Conservation (phyloP, 2,329 filamentous ascomycete genomes). For the Neurospora sp. region DNA sequence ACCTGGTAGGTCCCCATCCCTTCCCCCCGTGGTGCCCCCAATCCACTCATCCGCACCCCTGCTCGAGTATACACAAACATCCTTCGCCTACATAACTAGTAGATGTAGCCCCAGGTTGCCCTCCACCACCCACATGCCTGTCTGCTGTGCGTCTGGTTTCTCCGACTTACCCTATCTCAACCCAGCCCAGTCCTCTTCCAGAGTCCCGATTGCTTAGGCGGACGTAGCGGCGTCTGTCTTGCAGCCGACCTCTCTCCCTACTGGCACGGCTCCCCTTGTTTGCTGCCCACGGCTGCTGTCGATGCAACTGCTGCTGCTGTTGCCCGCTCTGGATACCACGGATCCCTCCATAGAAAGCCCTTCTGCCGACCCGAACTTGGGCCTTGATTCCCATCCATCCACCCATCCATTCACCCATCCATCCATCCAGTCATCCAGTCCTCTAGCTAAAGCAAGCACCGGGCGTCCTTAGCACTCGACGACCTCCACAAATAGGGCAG, state of each 20-base stretch:
- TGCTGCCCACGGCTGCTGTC: slow-evolving; percentile 10
- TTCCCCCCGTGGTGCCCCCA: slow-evolving; percentile 18
- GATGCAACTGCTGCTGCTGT: slow-evolving; percentile 10
- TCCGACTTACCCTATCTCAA: slow-evolving; percentile 16
- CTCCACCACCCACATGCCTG: slow-evolving; percentile 17
- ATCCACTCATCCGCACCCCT: slow-evolving; percentile 23
- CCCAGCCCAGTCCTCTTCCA: slow-evolving; percentile 11
- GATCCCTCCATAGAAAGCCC: slow-evolving; percentile 1
- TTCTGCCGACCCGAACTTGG: neutral
- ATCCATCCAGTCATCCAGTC: slow-evolving; percentile 7
- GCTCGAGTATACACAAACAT: slow-evolving; percentile 28
- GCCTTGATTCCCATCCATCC: neutral
- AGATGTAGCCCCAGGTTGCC: slow-evolving; percentile 20
- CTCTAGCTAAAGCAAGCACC: slow-evolving; percentile 4
- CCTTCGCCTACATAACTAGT: slow-evolving; percentile 26
- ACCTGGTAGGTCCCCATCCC: slow-evolving; percentile 16
- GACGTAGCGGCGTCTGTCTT: slow-evolving; percentile 21
- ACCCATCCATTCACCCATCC: slow-evolving; percentile 6
- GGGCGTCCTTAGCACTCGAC: neutral
- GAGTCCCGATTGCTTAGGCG: slow-evolving; percentile 18
- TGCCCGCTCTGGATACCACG: slow-evolving; percentile 8
- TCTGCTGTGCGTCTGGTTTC: slow-evolving; percentile 16
- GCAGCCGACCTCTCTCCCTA: slow-evolving; percentile 17
- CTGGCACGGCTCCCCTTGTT: slow-evolving; percentile 18
- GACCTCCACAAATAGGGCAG: slow-evolving; percentile 6